Base-by-base conservation (phyloP, 228 moss, liverwort and hornwort genomes). In the Sphagnum magellanicum region DNA sequence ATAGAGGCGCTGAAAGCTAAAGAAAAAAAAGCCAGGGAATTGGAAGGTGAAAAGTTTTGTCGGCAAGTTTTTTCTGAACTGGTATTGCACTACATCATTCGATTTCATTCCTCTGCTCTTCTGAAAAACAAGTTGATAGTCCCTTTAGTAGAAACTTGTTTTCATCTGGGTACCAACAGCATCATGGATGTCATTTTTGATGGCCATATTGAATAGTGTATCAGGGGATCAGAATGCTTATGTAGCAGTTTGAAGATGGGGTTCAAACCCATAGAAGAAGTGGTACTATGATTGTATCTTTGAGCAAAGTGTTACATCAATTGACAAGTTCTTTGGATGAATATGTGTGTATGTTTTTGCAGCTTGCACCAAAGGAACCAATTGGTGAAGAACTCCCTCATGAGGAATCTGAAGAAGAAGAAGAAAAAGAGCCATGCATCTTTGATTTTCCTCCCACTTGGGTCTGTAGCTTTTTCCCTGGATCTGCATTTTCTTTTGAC, bases 41-140 rank as follows among this genome's bases (percentile, higher is more conserved):
- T 48, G 5, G 67, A 63, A 52, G 71, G 63, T 0, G 73, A 75
- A 0, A 51, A 14, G 0, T 81, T 85, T 60, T 79, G 79, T 63
- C 79, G 73, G 53, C 70, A 85, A 73, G 16, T 85, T 0, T 85
- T 85, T 46, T 79, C 79, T 4, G 63, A 81, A 73, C 50, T 79
- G 63, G 79, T 85, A 75, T 76, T 69, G 8, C 9, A 1, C 12
- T 8, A 8, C 55, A 55, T 55, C 55, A 32, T 55, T 12, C 55
- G 1, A 12, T 55, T 8, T 55, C 55, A 55, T 55, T 12, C 55
- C 55, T 55, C 12, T 55, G 9, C 55, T 55, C 55, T 12, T 32
- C 32, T 32, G 32, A 32, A 32, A 32, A 32, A 32, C 32, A 32
- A 32, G 32, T 32, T 32, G 32, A 32, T 32, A 32, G 32, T 32